A percentile compares a stretch with the other conserved stretches of the same genome.
Evolutionary conservation across 257 asterid species (phyloP).

Genomic region (Craterostigma plantagineum): DNA sequence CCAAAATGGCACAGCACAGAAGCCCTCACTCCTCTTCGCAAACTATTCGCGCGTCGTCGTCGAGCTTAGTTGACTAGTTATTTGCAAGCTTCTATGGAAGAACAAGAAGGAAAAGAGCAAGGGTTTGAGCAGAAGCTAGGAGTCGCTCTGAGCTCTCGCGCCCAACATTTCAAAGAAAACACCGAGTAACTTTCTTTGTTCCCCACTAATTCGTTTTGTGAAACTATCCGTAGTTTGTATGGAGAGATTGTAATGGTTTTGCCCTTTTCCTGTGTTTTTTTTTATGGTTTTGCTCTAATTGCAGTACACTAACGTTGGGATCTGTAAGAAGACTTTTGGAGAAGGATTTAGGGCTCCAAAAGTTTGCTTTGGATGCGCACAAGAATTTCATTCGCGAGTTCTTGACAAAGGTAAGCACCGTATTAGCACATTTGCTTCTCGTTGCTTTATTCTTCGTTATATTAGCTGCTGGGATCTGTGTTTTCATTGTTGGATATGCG

Average conservation of each 20-base stretch:
- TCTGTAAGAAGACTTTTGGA: slow-evolving; percentile 68
- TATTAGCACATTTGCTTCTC: no score
- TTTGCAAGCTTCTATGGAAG: slow-evolving; percentile 13
- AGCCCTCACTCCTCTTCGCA: no score
- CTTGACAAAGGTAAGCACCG: slow-evolving; percentile 41
- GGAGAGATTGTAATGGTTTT: neutral
- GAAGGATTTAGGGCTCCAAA: slow-evolving; percentile 63
- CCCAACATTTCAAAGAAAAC: slow-evolving; percentile 49
- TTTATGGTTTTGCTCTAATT: slow-evolving; percentile 7
- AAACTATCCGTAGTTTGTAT: neutral
- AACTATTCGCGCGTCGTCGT: no score
- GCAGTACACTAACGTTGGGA: slow-evolving; percentile 55
- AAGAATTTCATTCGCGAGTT: slow-evolving; percentile 42
- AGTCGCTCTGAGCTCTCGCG: slow-evolving; percentile 39
- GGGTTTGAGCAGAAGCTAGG: slow-evolving; percentile 27
- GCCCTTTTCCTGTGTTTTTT: neutral
- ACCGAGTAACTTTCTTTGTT: slow-evolving; percentile 22
- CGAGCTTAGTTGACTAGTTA: neutral
- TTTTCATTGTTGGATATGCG: no score
- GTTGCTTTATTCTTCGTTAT: no score
- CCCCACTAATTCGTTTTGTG: neutral
- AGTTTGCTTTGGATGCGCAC: slow-evolving; percentile 56
- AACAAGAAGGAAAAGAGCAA: slow-evolving; percentile 18
- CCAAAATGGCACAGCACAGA: no score
- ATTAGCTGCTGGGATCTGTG: no score